Base-by-base conservation (phyloP, 768 basidiomycete species). In the Macrolepiota albuminosa region DNA sequence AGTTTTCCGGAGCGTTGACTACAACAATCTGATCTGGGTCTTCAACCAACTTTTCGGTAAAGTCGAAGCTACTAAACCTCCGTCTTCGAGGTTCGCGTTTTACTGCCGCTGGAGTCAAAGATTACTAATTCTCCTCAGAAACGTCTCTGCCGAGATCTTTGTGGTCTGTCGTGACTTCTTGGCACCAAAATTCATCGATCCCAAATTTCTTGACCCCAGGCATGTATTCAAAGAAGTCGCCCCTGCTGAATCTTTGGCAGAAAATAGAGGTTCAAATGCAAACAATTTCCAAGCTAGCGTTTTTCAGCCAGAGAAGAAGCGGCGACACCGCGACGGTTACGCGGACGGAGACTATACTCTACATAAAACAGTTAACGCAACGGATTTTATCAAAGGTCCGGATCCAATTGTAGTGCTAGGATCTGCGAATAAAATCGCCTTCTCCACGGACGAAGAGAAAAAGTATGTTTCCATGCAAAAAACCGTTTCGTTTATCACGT, bases 81-180 rank as follows among this genome's bases (percentile, higher is more conserved):
- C 97, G 9, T 95, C 94, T 40, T 98, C 97, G 26, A 86, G 95
- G 93, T 95, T 61, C 67, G 74, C 61, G 24, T 49, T 31, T 7
- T 31, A n/a, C 16, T 43, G 24, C 43, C 50, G 39, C 18, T 36
- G 58, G 33, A 52, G 36, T 13, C 8, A 43, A 34, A 43, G 56
- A 47, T 56, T 36, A 53, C 51, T 65, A 59, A 56, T n/a, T 43
- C 42, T 54, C 39, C 42, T 13, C 64, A 95, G 95, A 77, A 98
- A 96, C 76, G 97, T 99, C 47, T 99, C 97, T 47, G 97, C 97
- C 13, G 97, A 99, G 75, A 99, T 99, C 70, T 99, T 99, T 80
- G 97, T 99, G 66, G 93, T 98, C 53, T 99, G 97, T 73, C 89
- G 88, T 58, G 93, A 92, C 59, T 99, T 93, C 76, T 82, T 93